Conservation (phyloP, 148 eudicot species). For the Euryodendron excelsum region DNA sequence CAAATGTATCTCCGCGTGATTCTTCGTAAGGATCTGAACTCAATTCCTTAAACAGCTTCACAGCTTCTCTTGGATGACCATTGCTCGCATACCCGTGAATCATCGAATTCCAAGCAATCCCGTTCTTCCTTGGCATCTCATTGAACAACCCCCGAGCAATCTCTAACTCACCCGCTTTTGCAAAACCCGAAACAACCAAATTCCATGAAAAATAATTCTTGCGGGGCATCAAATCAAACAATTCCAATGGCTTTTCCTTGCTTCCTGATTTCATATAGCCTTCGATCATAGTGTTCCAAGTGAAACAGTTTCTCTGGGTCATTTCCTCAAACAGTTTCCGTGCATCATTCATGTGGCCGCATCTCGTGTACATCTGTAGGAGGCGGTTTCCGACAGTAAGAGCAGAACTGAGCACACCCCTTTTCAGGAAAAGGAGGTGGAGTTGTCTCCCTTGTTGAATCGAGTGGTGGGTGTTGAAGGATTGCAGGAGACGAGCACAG, state of each 20-base stretch:
- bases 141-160: conserved; percentile 47
- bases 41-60: conserved; percentile 61
- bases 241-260: conserved; percentile 4
- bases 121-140: conserved; percentile 81
- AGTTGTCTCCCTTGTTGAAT: conserved; percentile 57
- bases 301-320: conserved; percentile 59
- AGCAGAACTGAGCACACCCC: conserved; percentile 53
- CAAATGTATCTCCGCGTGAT: conserved; percentile 46
- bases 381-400: conserved; percentile 65
- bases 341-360: conserved; percentile 53
- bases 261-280: conserved; percentile 6
- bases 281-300: conserved; percentile 58
- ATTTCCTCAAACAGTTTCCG: conserved; percentile 72
- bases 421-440: conserved; percentile 70
- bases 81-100: conserved; percentile 70
- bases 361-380: conserved; percentile 56
- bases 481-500: conserved; percentile 49
- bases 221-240: conserved; percentile 56
- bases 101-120: conserved; percentile 69
- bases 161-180: conserved; percentile 55
- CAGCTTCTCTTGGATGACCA: conserved; percentile 57
- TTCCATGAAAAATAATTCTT: conserved; percentile 85
- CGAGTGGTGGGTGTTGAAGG: conserved; percentile 37
- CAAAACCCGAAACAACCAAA: conserved; percentile 58
- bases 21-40: conserved; percentile 31